Evolutionary conservation across 176 grass and related monocot genomes (phyloP), one percentile per base, ranked within the genome.

Genomic region (Rhipidocladum racemiflorum): DNA sequence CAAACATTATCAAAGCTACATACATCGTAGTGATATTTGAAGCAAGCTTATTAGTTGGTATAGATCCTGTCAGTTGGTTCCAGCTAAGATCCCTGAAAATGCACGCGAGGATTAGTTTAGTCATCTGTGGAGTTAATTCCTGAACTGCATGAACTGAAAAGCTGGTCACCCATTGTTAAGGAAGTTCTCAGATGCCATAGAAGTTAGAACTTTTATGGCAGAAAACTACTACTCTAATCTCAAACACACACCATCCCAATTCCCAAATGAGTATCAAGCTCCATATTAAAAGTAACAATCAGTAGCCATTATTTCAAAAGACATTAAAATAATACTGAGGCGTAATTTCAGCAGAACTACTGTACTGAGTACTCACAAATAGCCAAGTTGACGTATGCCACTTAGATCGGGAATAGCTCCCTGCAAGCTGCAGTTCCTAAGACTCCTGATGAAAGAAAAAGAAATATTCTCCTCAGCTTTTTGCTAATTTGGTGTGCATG

Each of bases 401-500:
- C 92, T 95, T 63, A 99, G 59, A 83, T 99, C 92, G 66, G 96
- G 92, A 84, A 99, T 85, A 79, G 46, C 25, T 80, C 96, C 96
- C 84, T 95, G 87, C 88, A 99, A 86, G 80, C 73, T 88, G 88
- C 96, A 99, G 79, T 99, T 99, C 46, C 96, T 89, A 81, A 99
- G 72, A 83, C 96, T 99, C 91, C 96, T 99, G 90, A 45, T 61
- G 30, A 87, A 80, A 11, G n/a, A n/a, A 84, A 25, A 89, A 86
- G 82, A 86, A 87, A 74, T 73, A 80, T 40, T 77, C 32, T 72
- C 73, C 25, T 83, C 56, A 56, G 65, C 7, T 46, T 77, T 83
- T 27, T 44, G 9, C 10, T 18, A 29, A 32, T 82, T 82, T 28
- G 6, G 53, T 34, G 20, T 23, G 68, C 38, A 15, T 27, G 15